Base-by-base conservation (phyloP, 441 rosid genomes). In the Populus tomentosa region DNA sequence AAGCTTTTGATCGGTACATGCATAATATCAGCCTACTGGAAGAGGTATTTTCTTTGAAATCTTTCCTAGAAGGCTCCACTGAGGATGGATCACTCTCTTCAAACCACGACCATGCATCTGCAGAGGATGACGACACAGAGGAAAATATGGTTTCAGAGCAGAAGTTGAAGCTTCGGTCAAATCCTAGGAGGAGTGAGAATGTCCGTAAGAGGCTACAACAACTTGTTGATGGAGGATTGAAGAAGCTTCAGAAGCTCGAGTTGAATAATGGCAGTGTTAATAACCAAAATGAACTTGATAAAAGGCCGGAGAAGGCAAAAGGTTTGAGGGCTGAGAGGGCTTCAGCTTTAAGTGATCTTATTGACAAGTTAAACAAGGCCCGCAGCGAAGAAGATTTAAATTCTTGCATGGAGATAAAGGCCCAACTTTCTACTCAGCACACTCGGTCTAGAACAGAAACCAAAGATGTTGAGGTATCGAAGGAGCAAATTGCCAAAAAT, bases 1-100 rank as follows among this genome's bases (percentile, higher is more conserved):
- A 91, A 83, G 92, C 96, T 59, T 96, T 96, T 87, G 97, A 88
- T 77, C 88, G 89, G 76, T 96, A 94, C 80, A 88, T 90, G 93
- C 88, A 84, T 78, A 91, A 94, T 82, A 84, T 90, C 78, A 80
- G 82, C 84, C 85, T 91, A 77, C 92, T 94, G 24, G 94, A 92
- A 85, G 99, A 96, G 85, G 90, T 90, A 38, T 86, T 94, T 75
- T 83, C 90, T 66, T 63, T 73, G 71, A 81, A 90, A 81, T 83
- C 89, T 81, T 78, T 83, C 35, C 69, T 71, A 21, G 89, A 88
- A 79, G 86, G 73, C 53, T 71, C 84, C 40, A 38, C 67, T 0
- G 85, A 75, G 78, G 84, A 82, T 50, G 82, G 71, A 46, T 72
- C 84, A 36, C 16, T 75, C 56, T 13, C 35, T 10, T 69, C 77